phyloP scores from a whole-genome alignment of 208 protist species.

The Acanthamoeba polyphaga region DNA sequence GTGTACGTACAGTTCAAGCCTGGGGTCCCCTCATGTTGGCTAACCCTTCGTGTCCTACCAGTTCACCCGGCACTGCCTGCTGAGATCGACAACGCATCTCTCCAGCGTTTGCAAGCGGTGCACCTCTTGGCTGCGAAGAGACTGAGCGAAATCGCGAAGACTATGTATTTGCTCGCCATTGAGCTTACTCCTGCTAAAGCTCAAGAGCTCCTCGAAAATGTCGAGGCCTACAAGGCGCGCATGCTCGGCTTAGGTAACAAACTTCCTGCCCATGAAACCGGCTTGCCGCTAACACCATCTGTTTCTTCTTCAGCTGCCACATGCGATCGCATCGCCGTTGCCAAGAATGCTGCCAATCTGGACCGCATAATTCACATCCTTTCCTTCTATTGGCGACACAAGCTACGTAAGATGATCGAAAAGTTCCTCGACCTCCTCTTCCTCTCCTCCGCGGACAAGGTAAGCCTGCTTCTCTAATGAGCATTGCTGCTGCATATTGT shows the following conservation, averaged over 20 bases:
- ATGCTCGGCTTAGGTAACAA: neutral
- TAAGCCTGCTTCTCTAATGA: neutral
- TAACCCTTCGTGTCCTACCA: neutral
- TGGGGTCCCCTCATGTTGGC: neutral
- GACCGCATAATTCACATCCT: neutral
- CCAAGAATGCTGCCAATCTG: conserved; percentile 6
- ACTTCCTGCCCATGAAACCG: neutral
- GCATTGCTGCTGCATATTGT: neutral
- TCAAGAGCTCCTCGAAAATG: neutral
- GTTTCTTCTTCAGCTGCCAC: neutral
- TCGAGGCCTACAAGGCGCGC: neutral
- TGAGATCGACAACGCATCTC: neutral
- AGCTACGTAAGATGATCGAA: conserved; percentile 16
- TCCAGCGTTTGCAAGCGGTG: neutral
- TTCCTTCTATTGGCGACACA: conserved; percentile 16
- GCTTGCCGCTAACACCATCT: neutral
- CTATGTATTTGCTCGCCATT: neutral
- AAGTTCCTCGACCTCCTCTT: neutral
- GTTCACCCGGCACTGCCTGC: neutral
- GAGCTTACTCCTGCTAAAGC: neutral
- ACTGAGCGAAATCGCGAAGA: conserved; percentile 25
- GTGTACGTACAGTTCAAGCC: neutral
- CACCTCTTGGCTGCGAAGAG: neutral
- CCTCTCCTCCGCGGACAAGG: neutral
- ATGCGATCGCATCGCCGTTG: neutral